These are phyloP conservation scores for Luffa acutangula DNA, from an alignment of 306 rosid species.

Conservation along the genomic window DNA sequence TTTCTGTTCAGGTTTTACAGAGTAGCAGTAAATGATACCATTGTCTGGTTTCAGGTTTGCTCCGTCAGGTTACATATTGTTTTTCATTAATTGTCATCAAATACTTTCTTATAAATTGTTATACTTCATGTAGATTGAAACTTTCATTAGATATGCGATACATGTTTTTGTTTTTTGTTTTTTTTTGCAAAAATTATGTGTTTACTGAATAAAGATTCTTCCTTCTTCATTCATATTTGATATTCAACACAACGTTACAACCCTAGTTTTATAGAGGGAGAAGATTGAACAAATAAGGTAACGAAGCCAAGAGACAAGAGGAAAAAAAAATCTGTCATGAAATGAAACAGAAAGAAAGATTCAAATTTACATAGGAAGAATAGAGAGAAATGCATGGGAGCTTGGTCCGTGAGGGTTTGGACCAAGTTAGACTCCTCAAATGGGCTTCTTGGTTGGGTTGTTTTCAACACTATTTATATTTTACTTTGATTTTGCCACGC, in stretches of 20 bases:
- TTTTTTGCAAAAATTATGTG: background rate
- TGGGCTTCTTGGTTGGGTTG: background rate
- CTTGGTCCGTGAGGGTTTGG: background rate
- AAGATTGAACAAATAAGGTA: background rate
- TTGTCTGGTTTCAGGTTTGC: slow-evolving; percentile 99
- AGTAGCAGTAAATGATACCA: slow-evolving; percentile 55
- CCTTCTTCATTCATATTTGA: background rate
- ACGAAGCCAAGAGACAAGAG: background rate
- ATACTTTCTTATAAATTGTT: background rate
- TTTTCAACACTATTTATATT: background rate
- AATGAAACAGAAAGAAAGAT: background rate
- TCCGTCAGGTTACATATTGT: slow-evolving; percentile 73
- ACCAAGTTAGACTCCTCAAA: background rate
- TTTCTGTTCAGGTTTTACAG: slow-evolving; percentile 58
- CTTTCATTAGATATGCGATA: background rate
- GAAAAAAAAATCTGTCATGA: background rate
- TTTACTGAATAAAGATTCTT: background rate
- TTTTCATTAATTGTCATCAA: background rate
- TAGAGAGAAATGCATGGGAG: background rate
- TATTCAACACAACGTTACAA: background rate
- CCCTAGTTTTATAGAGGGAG: background rate
- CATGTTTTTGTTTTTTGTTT: background rate
- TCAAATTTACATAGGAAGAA: background rate
- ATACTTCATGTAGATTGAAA: background rate
- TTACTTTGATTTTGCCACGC: background rate